Base-by-base conservation (phyloP, 768 basidiomycete genomes). In the Kwoniella sp. region DNA sequence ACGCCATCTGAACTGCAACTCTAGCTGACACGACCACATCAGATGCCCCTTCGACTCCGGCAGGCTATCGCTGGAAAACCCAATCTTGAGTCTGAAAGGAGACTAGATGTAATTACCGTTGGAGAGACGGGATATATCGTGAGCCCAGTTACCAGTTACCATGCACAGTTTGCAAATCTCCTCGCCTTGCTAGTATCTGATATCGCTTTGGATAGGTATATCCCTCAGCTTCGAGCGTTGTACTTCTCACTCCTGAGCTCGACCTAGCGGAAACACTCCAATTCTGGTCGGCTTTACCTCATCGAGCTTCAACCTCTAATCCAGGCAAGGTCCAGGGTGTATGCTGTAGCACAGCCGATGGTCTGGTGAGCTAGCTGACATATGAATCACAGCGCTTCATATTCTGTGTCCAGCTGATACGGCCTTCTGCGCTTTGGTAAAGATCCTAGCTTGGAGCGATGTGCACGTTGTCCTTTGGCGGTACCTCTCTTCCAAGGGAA, bases 371-470 rank as follows among this genome's bases (percentile, higher is more conserved):
- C 47, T 19, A 13, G 51, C 7, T n/a, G n/a, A n/a, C 46, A n/a
- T 46, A 15, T 44, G 8, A 26, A 40, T 30, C 2, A 51, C 40
- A 0, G 6, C 27, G 10, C 21, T 21, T 13, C n/a, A 21, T 6
- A 10, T 19, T 21, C 19, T 27, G 27, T 10, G 21, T 33, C 1
- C 29, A 19, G 30, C 7, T 19, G 47, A 7, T 17, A n/a, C n/a
- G n/a, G n/a, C n/a, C n/a, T n/a, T 51, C 54, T 26, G 63, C 52
- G 13, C n/a, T n/a, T n/a, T n/a, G n/a, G n/a, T 19, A 21, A 22
- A 77, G 76, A 69, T 77, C 15, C 60, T 77, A 15, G 73, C 73
- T 1, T 77, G 73, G 73, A 62, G 64, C 36, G 73, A 63, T 13
- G 55, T 48, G 1, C 69, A 74, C 65, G 63, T 74, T 12, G 73